Evolutionary conservation across 2,329 filamentous ascomycete species (phyloP), one percentile per base, ranked within the genome.

Genomic region (Fusarium hostae): DNA sequence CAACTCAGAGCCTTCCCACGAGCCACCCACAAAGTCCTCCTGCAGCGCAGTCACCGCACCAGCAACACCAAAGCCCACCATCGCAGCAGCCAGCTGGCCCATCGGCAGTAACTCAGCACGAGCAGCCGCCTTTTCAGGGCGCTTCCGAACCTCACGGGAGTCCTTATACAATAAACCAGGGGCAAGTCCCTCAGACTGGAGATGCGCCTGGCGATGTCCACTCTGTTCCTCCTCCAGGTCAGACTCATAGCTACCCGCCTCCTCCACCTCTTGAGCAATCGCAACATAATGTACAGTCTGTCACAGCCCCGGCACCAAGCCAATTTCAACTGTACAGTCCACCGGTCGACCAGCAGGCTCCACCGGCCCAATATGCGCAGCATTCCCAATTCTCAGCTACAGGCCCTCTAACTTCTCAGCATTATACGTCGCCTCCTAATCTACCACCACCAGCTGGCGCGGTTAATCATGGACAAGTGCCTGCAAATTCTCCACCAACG

Each of bases 301-400:
- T 22, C 0, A 11, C 44, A 22, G 6, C 28, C 2, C n/a, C 32
- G 5, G 20, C n/a, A 9, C 22, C 44, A 47, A 12, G 1, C 12
- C 35, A 60, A 9, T 34, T 9, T 11, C 68, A 71, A 9, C 10
- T 30, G 2, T 45, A 60, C 15, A 65, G 16, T 12, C 13, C 40
- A 6, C 22, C 43, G 2, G 9, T 32, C 11, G n/a, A 34, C 11
- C 54, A 65, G 2, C 48, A 44, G 6, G 8, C 22, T 5, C 30
- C 24, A 9, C 32, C 26, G 6, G 10, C 15, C 11, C 37, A 35
- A 16, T 43, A 51, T 3, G 9, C 13, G 13, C 68, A 65, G 12
- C 40, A 24, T 2, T 2, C 34, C 9, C 10, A 35, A 11, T 37
- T 39, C 2, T 2, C 40, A 5, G 28, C 28, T 5, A 12, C n/a